Evolutionary conservation across 2,329 filamentous ascomycete species (phyloP), one percentile per base, ranked within the genome.

Genomic region (Xylariaceae sp.): DNA sequence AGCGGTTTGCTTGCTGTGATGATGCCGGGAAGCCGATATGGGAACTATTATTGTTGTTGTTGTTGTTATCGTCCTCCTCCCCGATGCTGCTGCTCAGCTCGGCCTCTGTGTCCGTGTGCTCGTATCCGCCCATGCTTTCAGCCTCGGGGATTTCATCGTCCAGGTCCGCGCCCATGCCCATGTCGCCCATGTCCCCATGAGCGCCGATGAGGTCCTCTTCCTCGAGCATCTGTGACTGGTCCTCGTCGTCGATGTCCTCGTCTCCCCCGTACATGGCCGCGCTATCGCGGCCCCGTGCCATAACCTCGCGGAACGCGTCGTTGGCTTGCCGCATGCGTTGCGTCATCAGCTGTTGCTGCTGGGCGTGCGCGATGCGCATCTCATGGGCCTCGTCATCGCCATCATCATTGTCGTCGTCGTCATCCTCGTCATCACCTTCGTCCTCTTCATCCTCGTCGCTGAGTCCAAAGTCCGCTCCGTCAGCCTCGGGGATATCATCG

Each of bases 31-130:
- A 53, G 44, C 44, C 44, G 28, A 52, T 19, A 21, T 16, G 39
- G 41, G 58, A 54, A 11, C 8, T 36, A 36, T 16, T 9, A 36
- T 36, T n/a, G 7, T 49, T 39, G 7, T 47, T 46, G 36, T 71
- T 64, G 64, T 69, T 69, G 9, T 77, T 69, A 9, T 77, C 39
- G 17, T 76, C 73, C 8, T 70, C 69, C 6, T 69, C 71, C 14
- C 69, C 70, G 7, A 77, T 73, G 59, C 79, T 82, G 67, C 79
- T 84, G 57, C 74, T 81, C 48, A 86, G 64, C 48, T 87, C 86
- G 7, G 80, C 87, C 63, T 91, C 89, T 2, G 88, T 89, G 73
- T 92, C 89, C 7, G 89, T 92, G 70, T 92, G 89, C 76, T 92
- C 89, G 75, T 91, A 92, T 65, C 84, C 83, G 21, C 80, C 84